phyloP scores from a whole-genome alignment of 345 rosid species.

The Brassica incana region DNA sequence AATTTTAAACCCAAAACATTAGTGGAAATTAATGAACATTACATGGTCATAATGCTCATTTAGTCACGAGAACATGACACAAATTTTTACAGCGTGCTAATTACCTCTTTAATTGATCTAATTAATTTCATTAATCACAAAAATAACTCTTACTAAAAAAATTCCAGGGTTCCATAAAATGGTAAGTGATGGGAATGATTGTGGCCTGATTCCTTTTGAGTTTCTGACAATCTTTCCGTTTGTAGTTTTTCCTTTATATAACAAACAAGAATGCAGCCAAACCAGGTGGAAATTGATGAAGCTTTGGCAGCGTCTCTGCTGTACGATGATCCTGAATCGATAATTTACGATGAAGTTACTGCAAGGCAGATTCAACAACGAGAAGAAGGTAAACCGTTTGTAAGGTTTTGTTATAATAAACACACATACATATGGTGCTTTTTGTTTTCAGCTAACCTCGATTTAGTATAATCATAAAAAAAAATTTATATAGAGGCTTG shows the following conservation, averaged over 20 bases:
- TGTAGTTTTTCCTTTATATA: neutral
- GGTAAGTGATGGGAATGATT: neutral
- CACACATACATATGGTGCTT: neutral
- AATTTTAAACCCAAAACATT: neutral
- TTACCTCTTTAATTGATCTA: neutral
- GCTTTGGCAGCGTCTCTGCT: slow-evolving; percentile 17
- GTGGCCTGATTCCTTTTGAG: neutral
- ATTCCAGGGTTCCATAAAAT: neutral
- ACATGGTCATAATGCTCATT: neutral
- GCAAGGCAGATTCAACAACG: neutral
- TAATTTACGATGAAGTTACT: neutral
- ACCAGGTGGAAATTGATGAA: slow-evolving; percentile 7
- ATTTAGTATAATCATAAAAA: neutral
- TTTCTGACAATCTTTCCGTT: neutral
- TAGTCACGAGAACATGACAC: neutral
- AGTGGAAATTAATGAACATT: neutral
- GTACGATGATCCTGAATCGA: neutral
- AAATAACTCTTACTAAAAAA: neutral
- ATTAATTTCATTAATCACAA: neutral
- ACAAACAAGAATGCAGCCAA: neutral
- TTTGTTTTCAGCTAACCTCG: neutral
- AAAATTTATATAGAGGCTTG: neutral
- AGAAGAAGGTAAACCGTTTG: slow-evolving; percentile 21
- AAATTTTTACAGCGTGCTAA: neutral
- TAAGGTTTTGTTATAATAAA: neutral